phyloP scores from a whole-genome alignment of 257 asterid species.

The Thymus mandschuricus region DNA sequence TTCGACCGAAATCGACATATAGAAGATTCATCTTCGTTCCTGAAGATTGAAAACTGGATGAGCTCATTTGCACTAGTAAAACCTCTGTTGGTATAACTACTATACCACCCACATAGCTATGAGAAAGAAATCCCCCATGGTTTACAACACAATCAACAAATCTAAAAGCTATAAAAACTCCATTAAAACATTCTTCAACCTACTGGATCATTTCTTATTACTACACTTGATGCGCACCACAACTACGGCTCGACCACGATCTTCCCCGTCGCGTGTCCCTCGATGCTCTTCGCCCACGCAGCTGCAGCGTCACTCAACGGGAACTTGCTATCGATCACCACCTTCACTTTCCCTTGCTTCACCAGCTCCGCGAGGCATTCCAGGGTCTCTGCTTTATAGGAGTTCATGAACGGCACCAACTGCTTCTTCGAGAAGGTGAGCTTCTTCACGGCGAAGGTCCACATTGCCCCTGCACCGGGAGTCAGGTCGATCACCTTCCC shows the following conservation, averaged over 20 bases:
- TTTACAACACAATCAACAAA: background rate
- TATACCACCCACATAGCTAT: no score
- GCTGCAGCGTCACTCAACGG: constrained; percentile 59
- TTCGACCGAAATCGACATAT: no score
- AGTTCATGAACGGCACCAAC: constrained; percentile 50
- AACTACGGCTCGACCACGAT: constrained; percentile 44
- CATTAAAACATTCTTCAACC: background rate
- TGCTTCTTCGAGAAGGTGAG: constrained; percentile 54
- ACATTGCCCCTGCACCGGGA: constrained; percentile 53
- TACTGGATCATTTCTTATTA: background rate
- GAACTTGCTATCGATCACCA: constrained; percentile 48
- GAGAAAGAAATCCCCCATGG: background rate
- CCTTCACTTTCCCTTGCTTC: constrained; percentile 62
- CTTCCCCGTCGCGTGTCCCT: constrained; percentile 73
- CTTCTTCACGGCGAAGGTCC: constrained; percentile 59
- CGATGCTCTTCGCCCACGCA: constrained; percentile 67
- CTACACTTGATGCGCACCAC: background rate
- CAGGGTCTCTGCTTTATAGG: constrained; percentile 49
- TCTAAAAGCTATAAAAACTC: background rate
- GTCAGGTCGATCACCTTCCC: constrained; percentile 67
- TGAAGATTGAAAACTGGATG: no score
- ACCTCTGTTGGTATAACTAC: no score
- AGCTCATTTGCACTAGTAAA: no score
- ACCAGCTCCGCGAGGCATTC: constrained; percentile 48
- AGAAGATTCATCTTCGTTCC: no score